Evolutionary conservation across 257 asterid genomes (phyloP), one percentile per base, ranked within the genome.

Genomic region (Solanum pinnatisectum): DNA sequence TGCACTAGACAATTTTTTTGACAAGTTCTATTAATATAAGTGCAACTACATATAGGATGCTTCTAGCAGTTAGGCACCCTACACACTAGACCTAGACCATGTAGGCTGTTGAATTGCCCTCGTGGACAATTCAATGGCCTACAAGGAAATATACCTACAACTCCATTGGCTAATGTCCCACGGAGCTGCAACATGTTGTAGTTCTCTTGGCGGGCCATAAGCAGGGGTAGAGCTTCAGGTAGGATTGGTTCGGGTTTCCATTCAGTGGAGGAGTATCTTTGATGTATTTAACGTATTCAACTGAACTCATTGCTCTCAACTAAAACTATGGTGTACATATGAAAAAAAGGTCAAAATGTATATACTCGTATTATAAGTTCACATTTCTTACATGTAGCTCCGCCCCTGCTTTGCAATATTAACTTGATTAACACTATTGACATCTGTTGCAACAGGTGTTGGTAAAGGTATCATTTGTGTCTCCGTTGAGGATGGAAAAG

Each of bases 401-500:
- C 2, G 27, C 44, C 44, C 27, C 8, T 18, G 27, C 2, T 8
- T 71, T 71, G 14, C 15, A 71, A 71, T 71, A 71, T 33, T 18
- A 16, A 71, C 22, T 71, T 8, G 8, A 33, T 18, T 18, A 18
- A 33, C 27, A 72, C 15, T 16, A 71, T 32, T 71, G 8, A 15
- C 42, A 71, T 71, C 6, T 71, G 7, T 9, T 71, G 70, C 65
- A 59, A 86, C 92, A 90, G 93, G 93, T 59, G 14, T 84, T 70
- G 92, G 93, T 42, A 84, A 90, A 2, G 89, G 85, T 56, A 85
- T 37, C 42, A 52, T 94, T 84, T 88, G 93, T 87, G 93, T 95
- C n/a, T 74, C 91, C 18, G 78, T 92, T 56, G 95, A 93, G 72
- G 90, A 92, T 52, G 96, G 96, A 20, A 92, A 93, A 90, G 92